Evolutionary conservation across 2,329 filamentous ascomycete genomes (phyloP), one percentile per base, ranked within the genome.

Genomic region (Aspergillus brasiliensis): DNA sequence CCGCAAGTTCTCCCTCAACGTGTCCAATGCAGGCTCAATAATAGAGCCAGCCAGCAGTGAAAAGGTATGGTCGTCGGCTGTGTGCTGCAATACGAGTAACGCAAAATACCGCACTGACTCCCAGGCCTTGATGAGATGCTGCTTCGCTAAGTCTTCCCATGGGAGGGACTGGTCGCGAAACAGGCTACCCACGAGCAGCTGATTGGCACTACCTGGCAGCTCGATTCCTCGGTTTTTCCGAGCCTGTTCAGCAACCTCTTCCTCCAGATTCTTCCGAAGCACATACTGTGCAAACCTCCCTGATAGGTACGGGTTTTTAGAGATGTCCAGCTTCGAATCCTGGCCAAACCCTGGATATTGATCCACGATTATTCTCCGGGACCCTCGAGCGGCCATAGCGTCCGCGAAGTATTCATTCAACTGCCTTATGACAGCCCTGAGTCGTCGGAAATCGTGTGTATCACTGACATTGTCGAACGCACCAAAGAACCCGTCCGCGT

Each of bases 401-500:
- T 71, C 64, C 0, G 69, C 68, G 44, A 75, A 76, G 15, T 58
- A 59, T 3, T 71, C 62, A 34, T 74, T 70, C 6, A 70, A 48
- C 11, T 67, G 58, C 8, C 68, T 65, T 15, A 75, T 60, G 3
- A 68, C 37, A 1, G 72, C 68, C 2, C 75, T 66, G 1, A 77
- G 66, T 5, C 71, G 69, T 28, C 70, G 67, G 47, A 54, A 51
- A 25, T 71, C 66, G 0, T 64, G 62, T 0, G 60, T 42, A 2
- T 61, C 62, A 0, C 55, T 57, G 2, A 68, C 34, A 11, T 27
- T 23, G 2, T 57, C 40, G 1, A 65, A 25, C 0, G 44, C 57
- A 3, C 75, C 73, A 46, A 82, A 82, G 60, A 81, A 81, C 0
- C 70, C 59, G 59, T 81, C 73, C 0, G 31, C 55, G 54, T 82